Evolutionary conservation across 768 basidiomycete species (phyloP), one percentile per base, ranked within the genome.

Genomic region (Leucogyrophana mollusca): DNA sequence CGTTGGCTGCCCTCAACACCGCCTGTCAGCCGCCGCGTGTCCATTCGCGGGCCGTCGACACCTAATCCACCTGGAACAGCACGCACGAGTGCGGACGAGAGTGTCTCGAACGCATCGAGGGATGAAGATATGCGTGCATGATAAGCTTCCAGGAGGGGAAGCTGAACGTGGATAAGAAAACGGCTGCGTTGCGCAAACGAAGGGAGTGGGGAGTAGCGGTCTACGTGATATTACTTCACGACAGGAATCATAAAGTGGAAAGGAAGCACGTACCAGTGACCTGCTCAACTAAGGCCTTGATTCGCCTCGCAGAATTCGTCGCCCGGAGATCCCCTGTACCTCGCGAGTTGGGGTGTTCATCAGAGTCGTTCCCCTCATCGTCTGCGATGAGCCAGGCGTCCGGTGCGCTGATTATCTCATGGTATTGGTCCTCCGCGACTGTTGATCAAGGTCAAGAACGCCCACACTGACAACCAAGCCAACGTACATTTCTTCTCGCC

Each of bases 61-160:
- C 80, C 76, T 33, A 98, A 74, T 0, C 92, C 92, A 14, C 96
- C 96, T 1, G 96, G 96, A 2, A 98, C 94, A 3, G 87, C 87
- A 11, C 92, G 85, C 34, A 94, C 81, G 53, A 99, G 82, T 0
- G 85, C 79, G 23, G 89, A 92, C 1, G 93, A 91, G 4, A 96
- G 73, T 1, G 85, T 87, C 65, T 98, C 96, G 55, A 97, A 97
- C 0, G 94, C 95, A 56, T 97, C 93, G 20, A 97, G 70, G 8
- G 94, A 92, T 8, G 86, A 80, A 1, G 80, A 74, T 62, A 99
- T 84, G 16, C 94, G 84, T 8, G 71, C 66, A 50, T 82, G 78
- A 63, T 96, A 99, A 4, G 77, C 69, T 47, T 87, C 79, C 10
- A 99, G 68, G 10, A 96, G 60, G 1, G 94, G 93, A 1, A 97